These are phyloP conservation scores for Hypericum perforatum DNA, from an alignment of 345 rosid genomes.

Conservation along the genomic window DNA sequence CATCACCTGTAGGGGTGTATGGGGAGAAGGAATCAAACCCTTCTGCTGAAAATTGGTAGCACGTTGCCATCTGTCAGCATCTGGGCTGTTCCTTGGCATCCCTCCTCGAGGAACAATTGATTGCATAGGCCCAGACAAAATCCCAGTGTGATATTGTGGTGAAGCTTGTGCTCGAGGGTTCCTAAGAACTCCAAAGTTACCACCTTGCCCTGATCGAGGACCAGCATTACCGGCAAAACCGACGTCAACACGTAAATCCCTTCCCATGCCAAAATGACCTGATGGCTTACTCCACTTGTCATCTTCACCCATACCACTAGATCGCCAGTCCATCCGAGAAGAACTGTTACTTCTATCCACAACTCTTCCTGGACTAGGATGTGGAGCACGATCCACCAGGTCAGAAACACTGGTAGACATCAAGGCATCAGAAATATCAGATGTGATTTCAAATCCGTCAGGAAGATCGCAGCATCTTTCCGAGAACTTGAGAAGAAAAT, in stretches of 20 bases:
- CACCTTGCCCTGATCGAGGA: constrained; percentile 65
- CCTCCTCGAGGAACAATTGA: constrained; percentile 53
- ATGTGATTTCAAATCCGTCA: constrained; percentile 35
- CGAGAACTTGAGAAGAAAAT: constrained; percentile 74
- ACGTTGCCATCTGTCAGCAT: constrained; percentile 86
- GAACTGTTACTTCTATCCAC: constrained; percentile 53
- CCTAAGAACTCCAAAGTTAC: constrained; percentile 60
- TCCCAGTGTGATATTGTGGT: constrained; percentile 33
- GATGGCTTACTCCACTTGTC: constrained; percentile 57
- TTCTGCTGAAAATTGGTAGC: constrained; percentile 47
- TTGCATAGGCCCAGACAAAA: constrained; percentile 70
- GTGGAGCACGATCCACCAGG: constrained; percentile 41
- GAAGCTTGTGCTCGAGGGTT: constrained; percentile 58
- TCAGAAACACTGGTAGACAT: constrained; percentile 28
- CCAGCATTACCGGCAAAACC: constrained; percentile 40
- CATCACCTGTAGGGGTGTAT: constrained; percentile 70
- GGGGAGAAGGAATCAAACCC: constrained; percentile 85
- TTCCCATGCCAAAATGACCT: constrained; percentile 41
- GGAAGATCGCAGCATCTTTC: constrained; percentile 66
- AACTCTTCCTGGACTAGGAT: constrained; percentile 50
- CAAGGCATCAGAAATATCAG: constrained; percentile 44
- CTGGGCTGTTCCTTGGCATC: constrained; percentile 47
- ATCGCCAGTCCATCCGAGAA: constrained; percentile 64
- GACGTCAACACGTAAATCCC: constrained; percentile 37
- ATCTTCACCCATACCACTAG: constrained; percentile 45